Base-by-base conservation (phyloP, 495 filamentous ascomycete species). In the Cercophora sp. region DNA sequence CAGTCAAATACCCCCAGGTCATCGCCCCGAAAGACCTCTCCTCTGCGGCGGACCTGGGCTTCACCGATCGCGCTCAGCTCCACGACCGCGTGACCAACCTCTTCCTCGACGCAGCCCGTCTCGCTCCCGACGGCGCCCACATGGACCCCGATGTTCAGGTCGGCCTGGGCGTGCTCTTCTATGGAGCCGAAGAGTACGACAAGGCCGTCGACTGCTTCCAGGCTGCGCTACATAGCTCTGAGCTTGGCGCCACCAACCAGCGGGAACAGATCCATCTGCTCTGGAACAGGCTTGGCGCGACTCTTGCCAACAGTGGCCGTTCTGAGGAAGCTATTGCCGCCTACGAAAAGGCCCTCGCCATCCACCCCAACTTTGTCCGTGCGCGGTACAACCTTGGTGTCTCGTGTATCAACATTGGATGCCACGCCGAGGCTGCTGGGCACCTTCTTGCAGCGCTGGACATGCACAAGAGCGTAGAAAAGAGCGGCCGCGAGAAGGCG, bases 61-160 rank as follows among this genome's bases (percentile, higher is more conserved):
- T 94, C 73, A 94, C 90, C 39, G 92, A 96, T 71, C 88, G 93
- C 37, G 85, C 91, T 55, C 74, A 85, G 48, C 84, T 97, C 26
- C 94, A 96, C 65, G 85, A 96, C 55, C 86, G 87, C 52, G 88
- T 97, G 13, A 96, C 89, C 2, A 76, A 85, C 54, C 81, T 92
- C 40, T 98, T 96, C 71, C 93, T 98, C 61, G 73, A 84, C 61
- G 93, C 93, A 0, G 93, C 93, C 0, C 90, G 95, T 61, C 82
- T 96, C 31, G 89, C 88, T 9, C 94, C 93, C 2, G 83, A 85
- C 11, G 91, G 90, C 44, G 74, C 68, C 57, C 85, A 89, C 58
- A 95, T 97, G 88, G 93, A 99, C 64, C 91, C 92, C 0, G 93
- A 99, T 60, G 93, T 99, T 3, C 94, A 97, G 73, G 93, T 99